These are phyloP conservation scores for Corynespora cassiicola DNA, from an alignment of 2,329 filamentous ascomycete species.

Conservation along the genomic window DNA sequence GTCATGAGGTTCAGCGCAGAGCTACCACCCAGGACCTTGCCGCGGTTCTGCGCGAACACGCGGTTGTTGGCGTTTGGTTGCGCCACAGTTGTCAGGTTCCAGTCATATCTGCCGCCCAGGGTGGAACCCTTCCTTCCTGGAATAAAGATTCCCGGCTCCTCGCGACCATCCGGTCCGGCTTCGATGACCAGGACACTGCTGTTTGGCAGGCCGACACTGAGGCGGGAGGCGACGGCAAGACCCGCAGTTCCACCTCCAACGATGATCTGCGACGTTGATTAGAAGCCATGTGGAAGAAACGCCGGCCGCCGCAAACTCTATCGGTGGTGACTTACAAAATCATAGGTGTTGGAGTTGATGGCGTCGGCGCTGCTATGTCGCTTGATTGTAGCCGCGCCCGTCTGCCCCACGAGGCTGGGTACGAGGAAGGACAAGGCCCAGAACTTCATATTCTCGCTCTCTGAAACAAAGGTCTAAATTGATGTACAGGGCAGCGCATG, in stretches of 20 bases:
- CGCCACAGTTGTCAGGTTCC: constrained; percentile 54
- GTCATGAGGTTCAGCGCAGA: constrained; percentile 52
- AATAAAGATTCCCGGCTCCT: constrained; percentile 32
- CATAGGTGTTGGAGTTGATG: constrained; percentile 6
- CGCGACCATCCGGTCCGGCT: constrained; percentile 34
- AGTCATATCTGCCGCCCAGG: constrained; percentile 32
- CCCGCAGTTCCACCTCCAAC: constrained; percentile 36
- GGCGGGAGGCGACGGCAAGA: constrained; percentile 35
- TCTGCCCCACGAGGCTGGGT: constrained; percentile 7
- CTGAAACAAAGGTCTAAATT: constrained; percentile 2
- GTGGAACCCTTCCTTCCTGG: constrained; percentile 36
- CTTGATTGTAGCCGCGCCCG: constrained; percentile 6
- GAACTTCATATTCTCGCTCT: constrained; percentile 11
- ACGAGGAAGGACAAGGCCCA: constrained; percentile 5
- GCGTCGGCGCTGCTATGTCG: no score
- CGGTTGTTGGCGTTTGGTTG: constrained; percentile 51
- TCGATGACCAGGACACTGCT: constrained; percentile 31
- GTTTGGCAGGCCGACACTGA: constrained; percentile 39
- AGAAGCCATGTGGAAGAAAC: constrained; percentile 1
- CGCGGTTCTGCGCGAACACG: constrained; percentile 51
- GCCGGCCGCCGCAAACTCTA: neutral
- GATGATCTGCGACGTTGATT: constrained; percentile 15
- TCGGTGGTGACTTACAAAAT: constrained; percentile 9
- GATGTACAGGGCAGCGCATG: constrained; percentile 1
- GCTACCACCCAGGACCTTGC: constrained; percentile 57